Evolutionary conservation across 164 flowering plant species (phyloP).

Genomic region (Cinnamomum chago): DNA sequence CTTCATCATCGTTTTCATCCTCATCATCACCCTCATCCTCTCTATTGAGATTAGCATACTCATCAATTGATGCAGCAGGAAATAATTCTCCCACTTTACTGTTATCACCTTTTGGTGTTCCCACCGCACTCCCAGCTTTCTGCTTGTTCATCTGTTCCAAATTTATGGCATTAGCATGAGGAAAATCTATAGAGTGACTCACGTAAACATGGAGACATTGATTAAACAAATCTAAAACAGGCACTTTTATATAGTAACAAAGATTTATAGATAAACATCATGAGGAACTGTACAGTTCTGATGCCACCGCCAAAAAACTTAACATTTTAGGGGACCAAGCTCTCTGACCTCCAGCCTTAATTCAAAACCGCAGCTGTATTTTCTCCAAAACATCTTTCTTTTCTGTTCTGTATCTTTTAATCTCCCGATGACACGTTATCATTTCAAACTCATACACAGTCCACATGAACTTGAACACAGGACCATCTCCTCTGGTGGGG

Average conservation of each 20-base stretch:
- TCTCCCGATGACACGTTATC: no score
- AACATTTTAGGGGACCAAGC: no score
- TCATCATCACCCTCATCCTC: constrained; percentile 14
- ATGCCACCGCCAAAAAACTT: no score
- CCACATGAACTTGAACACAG: no score
- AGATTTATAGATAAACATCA: no score
- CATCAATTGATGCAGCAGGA: constrained; percentile 49
- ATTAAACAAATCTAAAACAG: no score
- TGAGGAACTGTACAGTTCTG: not conserved
- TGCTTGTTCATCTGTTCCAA: constrained; percentile 66
- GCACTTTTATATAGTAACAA: not conserved
- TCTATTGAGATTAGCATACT: constrained; percentile 37
- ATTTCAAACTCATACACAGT: no score
- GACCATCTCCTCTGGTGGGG: no score
- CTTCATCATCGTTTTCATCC: not conserved
- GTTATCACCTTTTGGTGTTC: constrained; percentile 21
- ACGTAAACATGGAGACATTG: not conserved
- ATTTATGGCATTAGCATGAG: not conserved
- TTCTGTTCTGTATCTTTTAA: no score
- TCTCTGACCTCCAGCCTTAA: no score
- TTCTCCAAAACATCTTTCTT: no score
- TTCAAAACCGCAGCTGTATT: no score
- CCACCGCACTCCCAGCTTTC: constrained; percentile 28
- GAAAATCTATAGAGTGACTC: not conserved
- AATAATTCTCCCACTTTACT: constrained; percentile 50